Percentiles rank a stretch among this genome's conserved stretches.
These are phyloP conservation scores for Aureobasidium leucospermi DNA, from an alignment of 2,329 filamentous ascomycete species.

Conservation along the genomic window DNA sequence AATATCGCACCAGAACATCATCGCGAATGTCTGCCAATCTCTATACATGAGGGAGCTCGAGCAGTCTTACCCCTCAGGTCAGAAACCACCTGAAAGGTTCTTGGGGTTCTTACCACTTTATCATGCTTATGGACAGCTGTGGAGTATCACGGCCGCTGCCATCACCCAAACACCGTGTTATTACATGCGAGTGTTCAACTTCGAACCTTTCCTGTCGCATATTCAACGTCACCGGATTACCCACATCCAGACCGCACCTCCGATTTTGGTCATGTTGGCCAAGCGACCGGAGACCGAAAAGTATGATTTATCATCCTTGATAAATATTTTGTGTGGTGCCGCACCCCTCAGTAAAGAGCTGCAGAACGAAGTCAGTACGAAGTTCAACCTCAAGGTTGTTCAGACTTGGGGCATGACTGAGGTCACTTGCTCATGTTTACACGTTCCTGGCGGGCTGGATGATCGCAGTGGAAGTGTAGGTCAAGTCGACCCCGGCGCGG, in stretches of 20 bases:
- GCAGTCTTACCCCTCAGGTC: slow-evolving; percentile 20
- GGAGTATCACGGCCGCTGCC: slow-evolving; percentile 31
- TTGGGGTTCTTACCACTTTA: slow-evolving; percentile 30
- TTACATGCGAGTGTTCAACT: slow-evolving; percentile 35
- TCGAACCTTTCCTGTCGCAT: slow-evolving; percentile 27
- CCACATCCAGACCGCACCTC: slow-evolving; percentile 35
- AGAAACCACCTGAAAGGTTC: slow-evolving; percentile 24
- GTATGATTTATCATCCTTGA: slow-evolving; percentile 34
- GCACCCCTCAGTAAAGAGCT: slow-evolving; percentile 33
- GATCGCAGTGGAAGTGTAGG: slow-evolving; percentile 28
- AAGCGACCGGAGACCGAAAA: slow-evolving; percentile 36
- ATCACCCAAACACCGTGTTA: slow-evolving; percentile 28
- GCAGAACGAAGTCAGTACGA: slow-evolving; percentile 32
- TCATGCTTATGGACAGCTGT: slow-evolving; percentile 31
- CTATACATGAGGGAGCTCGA: slow-evolving; percentile 33
- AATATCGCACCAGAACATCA: slow-evolving; percentile 37
- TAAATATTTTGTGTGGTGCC: slow-evolving; percentile 34
- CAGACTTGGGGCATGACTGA: slow-evolving; percentile 33
- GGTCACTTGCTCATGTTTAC: slow-evolving; percentile 28
- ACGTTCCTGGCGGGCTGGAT: slow-evolving; percentile 30
- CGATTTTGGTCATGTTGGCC: slow-evolving; percentile 37
- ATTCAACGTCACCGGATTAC: slow-evolving; percentile 32
- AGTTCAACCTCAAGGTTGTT: slow-evolving; percentile 29
- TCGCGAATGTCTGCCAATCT: slow-evolving; percentile 33
- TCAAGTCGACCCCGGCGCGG: slow-evolving; percentile 32